These are phyloP conservation scores for Calonectria ilicicola DNA, from an alignment of 2,329 filamentous ascomycete genomes.

Conservation along the genomic window DNA sequence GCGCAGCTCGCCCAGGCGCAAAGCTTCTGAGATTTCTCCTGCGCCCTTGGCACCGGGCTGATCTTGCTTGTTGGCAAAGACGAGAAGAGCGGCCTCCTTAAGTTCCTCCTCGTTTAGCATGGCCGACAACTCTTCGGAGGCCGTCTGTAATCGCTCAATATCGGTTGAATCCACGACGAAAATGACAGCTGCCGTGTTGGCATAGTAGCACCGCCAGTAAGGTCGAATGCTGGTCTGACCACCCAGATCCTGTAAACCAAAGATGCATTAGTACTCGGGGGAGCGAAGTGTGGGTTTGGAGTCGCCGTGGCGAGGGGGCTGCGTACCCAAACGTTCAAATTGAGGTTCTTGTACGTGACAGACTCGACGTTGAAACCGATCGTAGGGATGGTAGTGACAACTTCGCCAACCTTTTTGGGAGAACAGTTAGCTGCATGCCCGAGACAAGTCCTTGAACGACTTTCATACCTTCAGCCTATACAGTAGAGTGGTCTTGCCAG, in stretches of 20 bases:
- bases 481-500: conserved; percentile 95
- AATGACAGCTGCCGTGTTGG: conserved; percentile 97
- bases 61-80: conserved; percentile 99
- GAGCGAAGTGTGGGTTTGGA: background rate
- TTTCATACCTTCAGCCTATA: conserved; percentile 88
- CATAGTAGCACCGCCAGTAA: conserved; percentile 99
- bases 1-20: conserved; percentile 89
- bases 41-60: conserved; percentile 97
- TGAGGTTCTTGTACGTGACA: conserved; percentile 97
- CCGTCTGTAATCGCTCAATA: conserved; percentile 93
- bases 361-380: conserved; percentile 99
- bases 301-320: background rate
- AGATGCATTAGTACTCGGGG: conserved; percentile 20
- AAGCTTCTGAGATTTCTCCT: conserved; percentile 93
- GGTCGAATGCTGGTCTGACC: conserved; percentile 98
- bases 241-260: conserved; percentile 80
- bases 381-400: conserved; percentile 98
- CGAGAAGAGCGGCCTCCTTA: conserved; percentile 89
- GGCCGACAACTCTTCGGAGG: conserved; percentile 89
- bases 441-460: background rate
- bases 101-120: conserved; percentile 99
- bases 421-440: conserved; percentile 25
- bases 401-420: conserved; percentile 88
- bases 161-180: conserved; percentile 99
- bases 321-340: conserved; percentile 97